Evolutionary conservation across 805 yeast genomes (phyloP), one percentile per base, ranked within the genome.

Genomic region (Novakomyces olei): DNA sequence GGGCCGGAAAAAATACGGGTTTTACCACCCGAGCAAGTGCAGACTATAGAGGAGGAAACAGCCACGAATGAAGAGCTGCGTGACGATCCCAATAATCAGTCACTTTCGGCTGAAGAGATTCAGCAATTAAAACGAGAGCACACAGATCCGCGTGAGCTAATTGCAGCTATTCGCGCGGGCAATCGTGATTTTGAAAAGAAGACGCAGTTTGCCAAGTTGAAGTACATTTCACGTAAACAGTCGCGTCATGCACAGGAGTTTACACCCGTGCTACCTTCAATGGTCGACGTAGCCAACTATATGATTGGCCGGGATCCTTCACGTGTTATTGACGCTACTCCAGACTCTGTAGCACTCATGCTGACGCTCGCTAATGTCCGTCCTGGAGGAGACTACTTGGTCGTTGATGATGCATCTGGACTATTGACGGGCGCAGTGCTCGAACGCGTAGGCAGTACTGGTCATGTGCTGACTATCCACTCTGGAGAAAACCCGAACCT

Each of bases 371-470:
- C 74, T 1, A 80, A 85, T 47, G 66, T 88, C 22, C 69, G 72
- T 45, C 81, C 93, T 1, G 92, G 92, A 7, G 96, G 98, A 1
- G 69, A 65, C 37, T 88, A 88, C 46, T 56, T 88, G 15, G 72
- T 85, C 3, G 61, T 80, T 34, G 99, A 88, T 47, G 98, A 88
- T 47, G 75, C 93, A n/a, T 83, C 92, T 20, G 94, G 96, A 5
- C 61, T 85, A n/a, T 48, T 88, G 1, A 66, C 77, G 4, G 77
- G 77, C 38, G 79, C 92, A 3, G 60, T 88, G 63, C 48, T 88
- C 53, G 99, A 88, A 49, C 62, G 95, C 47, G 78, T 91, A 85
- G 70, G 69, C 38, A 67, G 32, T 4, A 51, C 46, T 2, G 92
- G 93, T 9, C 56, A 67, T 33, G 68, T 88, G 28, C 61, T 79